Base-by-base conservation (phyloP, 768 basidiomycete species). In the Imleria badia region DNA sequence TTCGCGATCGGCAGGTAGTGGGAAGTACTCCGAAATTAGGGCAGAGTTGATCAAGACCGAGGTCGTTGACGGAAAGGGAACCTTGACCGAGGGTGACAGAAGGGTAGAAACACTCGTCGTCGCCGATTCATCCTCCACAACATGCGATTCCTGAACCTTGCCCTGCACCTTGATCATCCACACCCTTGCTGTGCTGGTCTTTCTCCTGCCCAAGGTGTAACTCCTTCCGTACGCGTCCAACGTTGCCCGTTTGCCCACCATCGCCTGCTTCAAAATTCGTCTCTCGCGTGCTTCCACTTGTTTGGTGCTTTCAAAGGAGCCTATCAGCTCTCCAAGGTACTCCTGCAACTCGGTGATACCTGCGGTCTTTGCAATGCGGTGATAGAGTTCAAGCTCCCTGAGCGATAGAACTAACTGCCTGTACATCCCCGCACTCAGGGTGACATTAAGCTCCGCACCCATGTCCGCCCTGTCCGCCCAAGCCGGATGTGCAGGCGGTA, bases 151-250 rank as follows among this genome's bases (percentile, higher is more conserved):
- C 46, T 53, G 55, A 42, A 79, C 77, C 20, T 82, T 78, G 52
- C 55, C 61, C 34, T 58, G 66, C 50, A 81, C 81, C 33, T 86
- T 82, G 56, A 97, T 89, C 76, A 96, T 88, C 95, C 95, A 98
- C 10, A 95, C 94, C 36, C 92, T 82, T 34, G 95, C 94, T 1
- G 87, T 76, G 62, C 90, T 91, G 55, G 92, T 92, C 74, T 98
- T 98, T 60, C 95, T 81, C 72, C 84, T 82, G 36, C 95, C 95
- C 45, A 89, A 66, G 0, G 90, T 90, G 66, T 92, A 91, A n/a
- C 87, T 85, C 54, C 95, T 78, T n/a, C 93, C 92, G 52, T 81
- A 80, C 42, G 80, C 74, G 69, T 98, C 95, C 48, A 91, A 72
- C 23, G 75, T 67, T 34, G 84, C 80, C 9, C 76, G 75, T 64